Evolutionary conservation across 768 basidiomycete species (phyloP), one percentile per base, ranked within the genome.

Genomic region (Tricholoma furcatifolium): DNA sequence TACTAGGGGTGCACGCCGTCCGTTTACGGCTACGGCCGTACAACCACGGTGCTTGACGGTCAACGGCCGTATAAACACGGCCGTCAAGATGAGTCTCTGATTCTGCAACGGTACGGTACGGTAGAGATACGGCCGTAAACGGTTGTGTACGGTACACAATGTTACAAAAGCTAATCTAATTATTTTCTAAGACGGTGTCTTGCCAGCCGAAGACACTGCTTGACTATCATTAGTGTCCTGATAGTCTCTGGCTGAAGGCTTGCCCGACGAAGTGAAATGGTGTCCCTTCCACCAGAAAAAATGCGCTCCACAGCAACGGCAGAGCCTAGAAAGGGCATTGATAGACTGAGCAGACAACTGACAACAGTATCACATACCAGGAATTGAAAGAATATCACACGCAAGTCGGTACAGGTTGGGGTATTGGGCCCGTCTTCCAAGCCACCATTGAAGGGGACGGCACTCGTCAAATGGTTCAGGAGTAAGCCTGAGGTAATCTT

Each of bases 391-490:
- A 20, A 51, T 31, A 27, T 51, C 24, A 5, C 23, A 17, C 7
- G 40, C 40, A n/a, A n/a, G n/a, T n/a, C n/a, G n/a, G n/a, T n/a
- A n/a, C n/a, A n/a, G n/a, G n/a, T n/a, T n/a, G n/a, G n/a, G n/a
- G n/a, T n/a, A n/a, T n/a, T n/a, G n/a, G n/a, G n/a, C n/a, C n/a
- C n/a, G n/a, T n/a, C n/a, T 30, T 2, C 50, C 50, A 18, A 32
- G 18, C 70, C 70, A 69, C 70, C 70, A 72, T 20, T 60, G 41
- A 11, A 71, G 34, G 1, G 65, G 65, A 21, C 67, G 51, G 51
- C 64, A 65, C 1, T 53, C 54, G 8, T 64, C 53, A 43, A 67
- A 69, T 38, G 66, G 65, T 38, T 62, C 56, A 11, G 36, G 54
- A 14, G 56, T 57, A 21, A 61, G 47, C 20, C 57, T 60, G 30